Conservation (phyloP, 768 basidiomycete species). For the Tubosaeta brunneosetosa region DNA sequence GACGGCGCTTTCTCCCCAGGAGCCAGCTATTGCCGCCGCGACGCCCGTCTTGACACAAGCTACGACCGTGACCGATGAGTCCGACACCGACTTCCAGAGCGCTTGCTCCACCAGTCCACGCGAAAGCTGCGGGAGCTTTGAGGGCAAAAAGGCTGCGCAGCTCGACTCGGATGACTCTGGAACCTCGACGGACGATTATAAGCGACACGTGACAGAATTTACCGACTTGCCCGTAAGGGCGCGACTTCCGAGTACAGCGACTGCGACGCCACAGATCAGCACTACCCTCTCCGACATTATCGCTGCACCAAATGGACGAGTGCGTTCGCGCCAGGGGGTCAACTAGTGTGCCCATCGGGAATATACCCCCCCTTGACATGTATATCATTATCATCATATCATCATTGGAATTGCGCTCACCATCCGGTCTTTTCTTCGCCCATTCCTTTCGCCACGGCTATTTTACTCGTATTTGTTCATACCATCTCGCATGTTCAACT, state of each 20-base stretch:
- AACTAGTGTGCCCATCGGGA: constrained; percentile 18
- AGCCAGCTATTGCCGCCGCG: constrained; percentile 26
- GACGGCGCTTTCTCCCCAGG: constrained; percentile 22
- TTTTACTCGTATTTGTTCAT: constrained; percentile 25
- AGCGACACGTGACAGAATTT: constrained; percentile 29
- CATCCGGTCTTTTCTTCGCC: constrained; percentile 11
- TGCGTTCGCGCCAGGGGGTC: constrained; percentile 16
- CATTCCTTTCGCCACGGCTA: constrained; percentile 16
- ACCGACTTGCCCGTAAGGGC: constrained; percentile 41
- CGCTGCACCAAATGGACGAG: constrained; percentile 20
- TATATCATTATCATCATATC: constrained; percentile 16
- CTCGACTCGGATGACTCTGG: constrained; percentile 29
- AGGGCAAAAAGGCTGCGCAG: constrained; percentile 21
- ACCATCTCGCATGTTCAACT: constrained; percentile 19
- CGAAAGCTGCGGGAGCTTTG: constrained; percentile 53
- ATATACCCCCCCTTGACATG: constrained; percentile 26
- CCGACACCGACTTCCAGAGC: constrained; percentile 84
- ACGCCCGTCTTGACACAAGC: constrained; percentile 34
- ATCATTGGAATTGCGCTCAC: constrained; percentile 13
- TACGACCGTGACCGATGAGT: constrained; percentile 57
- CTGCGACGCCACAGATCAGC: constrained; percentile 42
- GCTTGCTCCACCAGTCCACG: constrained; percentile 77
- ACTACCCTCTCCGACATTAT: constrained; percentile 41
- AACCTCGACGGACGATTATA: constrained; percentile 29
- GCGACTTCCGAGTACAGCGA: constrained; percentile 54